Conservation (phyloP, 148 eudicot species). For the Mesembryanthemum crystallinum region DNA sequence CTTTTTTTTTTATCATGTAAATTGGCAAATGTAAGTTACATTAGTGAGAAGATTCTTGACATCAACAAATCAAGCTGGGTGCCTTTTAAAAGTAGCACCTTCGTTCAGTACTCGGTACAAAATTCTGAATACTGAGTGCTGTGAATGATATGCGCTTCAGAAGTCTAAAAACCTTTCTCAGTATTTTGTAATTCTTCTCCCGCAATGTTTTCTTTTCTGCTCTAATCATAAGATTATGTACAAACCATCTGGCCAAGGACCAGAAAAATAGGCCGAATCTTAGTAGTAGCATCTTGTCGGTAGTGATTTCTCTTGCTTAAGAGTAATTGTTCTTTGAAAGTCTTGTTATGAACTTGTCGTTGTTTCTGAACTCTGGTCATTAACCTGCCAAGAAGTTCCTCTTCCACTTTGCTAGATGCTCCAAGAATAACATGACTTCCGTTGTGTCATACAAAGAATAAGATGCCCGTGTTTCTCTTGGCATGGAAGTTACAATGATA, state of each 20-base stretch:
- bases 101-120: not conserved
- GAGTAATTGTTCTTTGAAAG: not conserved
- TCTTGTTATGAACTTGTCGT: not conserved
- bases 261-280: not conserved
- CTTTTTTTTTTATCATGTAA: too few species aligned
- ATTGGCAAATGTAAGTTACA: not conserved
- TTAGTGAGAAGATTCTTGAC: not conserved
- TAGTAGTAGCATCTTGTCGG: not conserved
- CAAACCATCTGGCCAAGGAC: not conserved
- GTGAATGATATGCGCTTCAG: not conserved
- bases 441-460: constrained; percentile 41
- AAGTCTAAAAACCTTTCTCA: not conserved
- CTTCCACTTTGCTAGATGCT: constrained; percentile 43
- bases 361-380: not conserved
- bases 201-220: not conserved
- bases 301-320: not conserved
- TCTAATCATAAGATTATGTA: not conserved
- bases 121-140: not conserved
- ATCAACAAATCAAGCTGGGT: not conserved
- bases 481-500: constrained; percentile 47
- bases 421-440: constrained; percentile 46
- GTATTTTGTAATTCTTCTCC: not conserved
- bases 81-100: not conserved
- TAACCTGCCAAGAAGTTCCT: constrained; percentile 12
- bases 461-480: constrained; percentile 49